Evolutionary conservation across 768 basidiomycete genomes (phyloP), one percentile per base, ranked within the genome.

Genomic region (Amanita muscaria): DNA sequence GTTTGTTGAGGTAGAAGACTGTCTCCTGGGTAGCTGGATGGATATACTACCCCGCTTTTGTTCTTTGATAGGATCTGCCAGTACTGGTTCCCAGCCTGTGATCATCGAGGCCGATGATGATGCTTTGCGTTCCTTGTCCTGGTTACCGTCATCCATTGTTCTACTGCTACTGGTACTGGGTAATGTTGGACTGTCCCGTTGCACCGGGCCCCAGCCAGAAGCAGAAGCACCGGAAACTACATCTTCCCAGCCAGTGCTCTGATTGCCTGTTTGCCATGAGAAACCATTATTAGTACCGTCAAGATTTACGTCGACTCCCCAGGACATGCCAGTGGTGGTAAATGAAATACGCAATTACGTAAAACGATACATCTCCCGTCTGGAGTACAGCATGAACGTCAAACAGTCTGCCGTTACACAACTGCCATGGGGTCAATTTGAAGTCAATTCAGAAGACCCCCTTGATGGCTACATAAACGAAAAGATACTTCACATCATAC

Each of bases 341-440:
- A 39, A 4, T 14, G 22, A 39, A 22, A 36, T 24, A 32, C 2
- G 5, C 18, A 15, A 46, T 46, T 46, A 46, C 44, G 35, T 46
- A 46, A 46, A 12, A 12, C 6, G 6, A 29, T 29, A n/a, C n/a
- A n/a, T n/a, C n/a, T n/a, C n/a, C n/a, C n/a, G n/a, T n/a, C n/a
- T n/a, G n/a, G n/a, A n/a, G n/a, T n/a, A n/a, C n/a, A n/a, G n/a
- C n/a, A n/a, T n/a, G n/a, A n/a, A n/a, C n/a, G n/a, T n/a, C n/a
- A n/a, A n/a, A n/a, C n/a, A n/a, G n/a, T n/a, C n/a, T n/a, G n/a
- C n/a, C n/a, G n/a, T n/a, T n/a, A n/a, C n/a, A n/a, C n/a, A n/a
- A n/a, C n/a, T n/a, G n/a, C n/a, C n/a, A n/a, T n/a, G n/a, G n/a
- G n/a, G n/a, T n/a, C n/a, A n/a, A n/a, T n/a, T n/a, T n/a, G n/a